A percentile compares a stretch with the other conserved stretches of the same genome.
phyloP scores from a whole-genome alignment of 805 yeast genomes.

The Yamadazyma olivae region DNA sequence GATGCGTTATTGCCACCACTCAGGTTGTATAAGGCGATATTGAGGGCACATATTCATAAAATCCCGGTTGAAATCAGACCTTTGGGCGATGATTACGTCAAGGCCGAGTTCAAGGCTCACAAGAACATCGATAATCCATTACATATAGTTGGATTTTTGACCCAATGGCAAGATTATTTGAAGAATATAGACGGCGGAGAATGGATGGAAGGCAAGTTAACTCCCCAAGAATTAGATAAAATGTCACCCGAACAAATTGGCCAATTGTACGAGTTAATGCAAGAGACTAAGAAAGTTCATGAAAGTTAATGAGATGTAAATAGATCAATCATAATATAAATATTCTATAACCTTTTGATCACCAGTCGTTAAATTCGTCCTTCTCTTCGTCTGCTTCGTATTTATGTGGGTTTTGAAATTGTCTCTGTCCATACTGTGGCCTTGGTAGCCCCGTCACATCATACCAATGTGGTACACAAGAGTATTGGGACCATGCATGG shows the following conservation, averaged over 20 bases:
- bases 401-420: slow-evolving; percentile 13
- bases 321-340: not conserved
- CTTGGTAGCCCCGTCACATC: slow-evolving; percentile 13
- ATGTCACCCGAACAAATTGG: slow-evolving; percentile 89
- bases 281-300: slow-evolving; percentile 50
- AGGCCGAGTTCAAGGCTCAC: slow-evolving; percentile 86
- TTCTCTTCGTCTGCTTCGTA: slow-evolving; percentile 8
- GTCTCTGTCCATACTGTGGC: slow-evolving; percentile 8
- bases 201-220: slow-evolving; percentile 48
- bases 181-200: slow-evolving; percentile 48
- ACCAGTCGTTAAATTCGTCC: slow-evolving; percentile 9
- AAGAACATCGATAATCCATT: slow-evolving; percentile 79
- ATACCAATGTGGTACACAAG: slow-evolving; percentile 57
- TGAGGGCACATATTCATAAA: slow-evolving; percentile 67
- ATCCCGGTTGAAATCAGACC: slow-evolving; percentile 70
- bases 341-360: too few relatives aligned
- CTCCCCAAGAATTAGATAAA: slow-evolving; percentile 64
- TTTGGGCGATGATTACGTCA: slow-evolving; percentile 88
- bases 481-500: slow-evolving; percentile 65
- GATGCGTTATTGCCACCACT: slow-evolving; percentile 76
- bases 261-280: slow-evolving; percentile 77
- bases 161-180: slow-evolving; percentile 91
- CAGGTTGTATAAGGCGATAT: slow-evolving; percentile 69
- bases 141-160: slow-evolving; percentile 88
- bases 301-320: not conserved